phyloP scores from a whole-genome alignment of 2,329 filamentous ascomycete species.

The Stachybotrys echinatus region DNA sequence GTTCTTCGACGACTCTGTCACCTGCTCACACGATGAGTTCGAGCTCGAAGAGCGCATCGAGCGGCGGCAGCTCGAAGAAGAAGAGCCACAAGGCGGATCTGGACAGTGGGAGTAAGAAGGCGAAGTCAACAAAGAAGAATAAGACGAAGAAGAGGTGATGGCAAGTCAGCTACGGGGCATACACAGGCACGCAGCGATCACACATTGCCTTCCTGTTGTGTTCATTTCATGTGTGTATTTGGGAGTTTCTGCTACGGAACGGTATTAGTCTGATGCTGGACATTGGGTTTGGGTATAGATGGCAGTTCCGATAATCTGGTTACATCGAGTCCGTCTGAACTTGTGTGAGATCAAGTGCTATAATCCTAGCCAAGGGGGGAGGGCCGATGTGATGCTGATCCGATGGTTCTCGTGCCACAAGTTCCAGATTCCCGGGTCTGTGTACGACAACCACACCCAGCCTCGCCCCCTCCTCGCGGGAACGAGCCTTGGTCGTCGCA shows the following conservation, averaged over 20 bases:
- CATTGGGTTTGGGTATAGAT: too few species aligned
- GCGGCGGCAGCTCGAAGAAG: too few species aligned
- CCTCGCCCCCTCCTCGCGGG: too few species aligned
- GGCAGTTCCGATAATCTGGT: constrained; percentile 33
- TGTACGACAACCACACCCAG: too few species aligned
- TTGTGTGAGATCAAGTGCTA: background rate
- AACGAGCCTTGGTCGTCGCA: too few species aligned
- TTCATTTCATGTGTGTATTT: background rate
- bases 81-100: too few species aligned
- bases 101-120: too few species aligned
- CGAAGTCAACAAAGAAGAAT: background rate
- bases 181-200: too few species aligned
- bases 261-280: background rate
- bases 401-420: background rate
- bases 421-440: background rate
- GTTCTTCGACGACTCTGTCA: too few species aligned
- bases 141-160: background rate
- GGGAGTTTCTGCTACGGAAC: background rate
- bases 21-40: too few species aligned
- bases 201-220: background rate
- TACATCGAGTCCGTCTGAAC: background rate
- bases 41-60: too few species aligned
- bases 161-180: background rate
- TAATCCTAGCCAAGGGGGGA: background rate
- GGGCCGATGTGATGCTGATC: background rate